Base-by-base conservation (phyloP, 2,329 filamentous ascomycete genomes). In the Phialophora chinensis region DNA sequence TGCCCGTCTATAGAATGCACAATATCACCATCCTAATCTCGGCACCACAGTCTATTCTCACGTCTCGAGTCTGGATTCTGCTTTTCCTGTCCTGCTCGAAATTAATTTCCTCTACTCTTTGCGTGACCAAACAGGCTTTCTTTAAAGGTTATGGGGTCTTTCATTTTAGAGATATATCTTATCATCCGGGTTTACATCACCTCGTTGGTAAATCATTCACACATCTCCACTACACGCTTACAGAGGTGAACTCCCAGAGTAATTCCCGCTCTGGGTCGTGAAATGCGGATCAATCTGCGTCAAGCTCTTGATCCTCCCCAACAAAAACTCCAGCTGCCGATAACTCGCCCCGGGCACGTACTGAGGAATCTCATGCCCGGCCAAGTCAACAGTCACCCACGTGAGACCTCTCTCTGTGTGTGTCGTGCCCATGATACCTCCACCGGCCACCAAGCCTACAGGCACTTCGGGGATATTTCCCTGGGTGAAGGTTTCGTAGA, bases 241-340 rank as follows among this genome's bases (percentile, higher is more conserved):
- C 50, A 62, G 47, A 35, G 61, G 61, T 17, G 64, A 44, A 14
- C 53, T 70, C 4, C 69, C 65, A 17, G 63, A 67, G 50, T 62
- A 67, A 31, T 64, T 68, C 7, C 64, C 70, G 25, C 31, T 38
- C 61, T 71, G 66, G 3, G 70, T 72, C 14, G 67, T 67, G 60
- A 72, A 72, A 27, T 52, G 49, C 12, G 57, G 42, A 7, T 66
- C 66, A 8, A 65, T 53, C 20, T 60, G 33, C 3, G 62, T 69
- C 38, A 72, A 44, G 47, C 60, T 69, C 12, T 66, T 62, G 54
- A 70, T 87, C 47, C 90, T 81, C 0, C 91, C 91, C 1, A 96
- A 81, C 72, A 95, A 76, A 73, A 90, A 90, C 81, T 95, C 91
- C 23, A 95, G 75, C 65, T 91, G 88, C 38, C 91, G 81, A 74